Percentiles rank a stretch among this genome's conserved stretches.
Evolutionary conservation across 495 filamentous ascomycete species (phyloP).

Genomic region (Trichoderma virens): DNA sequence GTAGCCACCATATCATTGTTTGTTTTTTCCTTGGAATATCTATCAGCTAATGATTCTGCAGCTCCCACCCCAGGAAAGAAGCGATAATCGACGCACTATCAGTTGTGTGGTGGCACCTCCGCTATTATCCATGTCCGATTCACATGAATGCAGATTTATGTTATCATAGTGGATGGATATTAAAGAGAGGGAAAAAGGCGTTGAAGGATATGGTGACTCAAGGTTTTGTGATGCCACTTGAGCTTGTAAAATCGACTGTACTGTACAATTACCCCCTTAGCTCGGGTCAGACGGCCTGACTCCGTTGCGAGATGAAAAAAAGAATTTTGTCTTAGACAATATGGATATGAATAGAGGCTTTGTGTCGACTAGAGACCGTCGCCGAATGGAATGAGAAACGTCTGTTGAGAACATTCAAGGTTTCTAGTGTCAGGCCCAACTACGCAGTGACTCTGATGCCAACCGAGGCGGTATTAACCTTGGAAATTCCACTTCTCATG

Average conservation of each 20-base stretch:
- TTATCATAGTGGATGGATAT: background rate
- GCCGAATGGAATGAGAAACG: background rate
- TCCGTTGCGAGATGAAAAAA: background rate
- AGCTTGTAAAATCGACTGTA: background rate
- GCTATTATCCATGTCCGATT: background rate
- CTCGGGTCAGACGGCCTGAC: background rate
- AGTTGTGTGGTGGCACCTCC: background rate
- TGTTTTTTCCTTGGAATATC: background rate
- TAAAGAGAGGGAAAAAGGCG: background rate
- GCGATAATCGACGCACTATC: background rate
- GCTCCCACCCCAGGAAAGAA: slow-evolving; percentile 15
- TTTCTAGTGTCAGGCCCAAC: background rate
- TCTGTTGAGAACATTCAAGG: background rate
- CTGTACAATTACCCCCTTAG: background rate
- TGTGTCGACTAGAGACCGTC: background rate
- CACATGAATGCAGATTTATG: background rate
- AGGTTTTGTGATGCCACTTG: background rate
- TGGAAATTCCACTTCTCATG: too few species aligned
- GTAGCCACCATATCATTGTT: background rate
- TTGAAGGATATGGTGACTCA: background rate
- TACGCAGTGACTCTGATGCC: background rate
- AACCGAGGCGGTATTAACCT: too few species aligned
- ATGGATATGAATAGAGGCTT: background rate
- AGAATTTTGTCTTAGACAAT: background rate
- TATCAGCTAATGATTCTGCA: slow-evolving; percentile 16